Evolutionary conservation across 2,329 filamentous ascomycete species (phyloP), one percentile per base, ranked within the genome.

Genomic region (Phyllosticta paracitricarpa): DNA sequence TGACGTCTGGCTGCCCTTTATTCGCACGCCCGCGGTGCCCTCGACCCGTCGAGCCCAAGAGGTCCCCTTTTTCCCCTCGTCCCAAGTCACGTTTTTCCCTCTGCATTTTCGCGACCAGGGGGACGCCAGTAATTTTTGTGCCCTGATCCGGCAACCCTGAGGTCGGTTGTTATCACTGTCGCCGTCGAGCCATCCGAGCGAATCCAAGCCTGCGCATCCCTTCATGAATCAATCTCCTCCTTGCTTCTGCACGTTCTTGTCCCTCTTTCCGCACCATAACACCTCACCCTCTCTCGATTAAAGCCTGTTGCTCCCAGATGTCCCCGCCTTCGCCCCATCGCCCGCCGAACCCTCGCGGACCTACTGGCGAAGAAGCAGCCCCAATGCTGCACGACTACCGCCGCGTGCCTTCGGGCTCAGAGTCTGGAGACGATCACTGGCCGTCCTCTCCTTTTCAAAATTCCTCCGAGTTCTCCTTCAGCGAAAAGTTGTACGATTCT

Each of bases 201-300:
- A 48, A n/a, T n/a, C 40, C 40, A 59, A 51, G 26, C 17, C 58
- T 22, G 52, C 17, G 51, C 58, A 56, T 56, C 58, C 58, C 52
- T 59, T 55, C 52, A 35, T 26, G 30, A 12, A 52, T 33, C 30
- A 14, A 28, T 48, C 33, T 9, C 33, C 57, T 59, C 58, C 58
- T 59, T 59, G 58, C 58, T 51, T 59, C 48, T 35, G 9, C 58
- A 28, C 58, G 58, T 59, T 59, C 58, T 54, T 54, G n/a, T 24
- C 28, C 22, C 14, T 26, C 24, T 17, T 12, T 28, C 24, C 33
- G 12, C 33, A 26, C 28, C 35, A 22, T 52, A 51, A 30, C 19
- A 58, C 51, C 30, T 58, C 56, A 25, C 24, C 17, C 22, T 28
- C 30, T 55, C 28, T 26, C n/a, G 53, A 55, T 59, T 55, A 55